These are phyloP conservation scores for Pythium vanterpoolii DNA, from an alignment of 352 stramenopile species.

Conservation along the genomic window DNA sequence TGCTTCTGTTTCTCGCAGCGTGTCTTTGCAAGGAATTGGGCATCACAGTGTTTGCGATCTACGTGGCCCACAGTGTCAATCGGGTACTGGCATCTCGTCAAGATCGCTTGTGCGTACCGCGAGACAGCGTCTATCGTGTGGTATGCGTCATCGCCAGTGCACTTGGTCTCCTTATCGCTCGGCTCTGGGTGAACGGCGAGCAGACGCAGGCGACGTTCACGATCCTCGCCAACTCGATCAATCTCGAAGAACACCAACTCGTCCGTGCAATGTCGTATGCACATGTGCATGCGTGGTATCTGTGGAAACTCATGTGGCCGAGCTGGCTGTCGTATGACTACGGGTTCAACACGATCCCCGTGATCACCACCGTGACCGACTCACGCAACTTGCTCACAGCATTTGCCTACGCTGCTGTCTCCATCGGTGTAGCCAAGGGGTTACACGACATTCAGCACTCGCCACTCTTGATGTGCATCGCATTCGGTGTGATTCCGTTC, in stretches of 20 bases:
- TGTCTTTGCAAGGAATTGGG: constrained; percentile 88
- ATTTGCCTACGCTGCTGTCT: constrained; percentile 51
- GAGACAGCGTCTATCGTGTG: constrained; percentile 15
- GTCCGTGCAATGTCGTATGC: constrained; percentile 71
- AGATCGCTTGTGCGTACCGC: background rate
- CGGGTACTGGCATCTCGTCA: background rate
- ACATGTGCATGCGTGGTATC: constrained; percentile 85
- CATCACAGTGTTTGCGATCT: constrained; percentile 79
- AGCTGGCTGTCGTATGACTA: constrained; percentile 89
- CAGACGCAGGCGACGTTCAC: constrained; percentile 74
- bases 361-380: constrained; percentile 57
- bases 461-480: constrained; percentile 50
- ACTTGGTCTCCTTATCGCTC: constrained; percentile 5
- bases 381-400: constrained; percentile 58
- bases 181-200: constrained; percentile 69
- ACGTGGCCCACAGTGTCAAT: constrained; percentile 56
- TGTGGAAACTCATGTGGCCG: constrained; percentile 89
- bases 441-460: constrained; percentile 20
- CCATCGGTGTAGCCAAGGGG: constrained; percentile 25
- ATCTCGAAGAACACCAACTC: constrained; percentile 33
- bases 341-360: constrained; percentile 82
- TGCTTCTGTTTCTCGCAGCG: constrained; percentile 15
- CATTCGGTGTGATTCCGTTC: constrained; percentile 84
- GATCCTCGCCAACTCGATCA: constrained; percentile 86
- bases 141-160: constrained; percentile 1